A percentile compares a stretch with the other conserved stretches of the same genome.
These are phyloP conservation scores for Phalaenopsis aphrodite DNA, from an alignment of 106 monocot genomes.

Conservation along the genomic window DNA sequence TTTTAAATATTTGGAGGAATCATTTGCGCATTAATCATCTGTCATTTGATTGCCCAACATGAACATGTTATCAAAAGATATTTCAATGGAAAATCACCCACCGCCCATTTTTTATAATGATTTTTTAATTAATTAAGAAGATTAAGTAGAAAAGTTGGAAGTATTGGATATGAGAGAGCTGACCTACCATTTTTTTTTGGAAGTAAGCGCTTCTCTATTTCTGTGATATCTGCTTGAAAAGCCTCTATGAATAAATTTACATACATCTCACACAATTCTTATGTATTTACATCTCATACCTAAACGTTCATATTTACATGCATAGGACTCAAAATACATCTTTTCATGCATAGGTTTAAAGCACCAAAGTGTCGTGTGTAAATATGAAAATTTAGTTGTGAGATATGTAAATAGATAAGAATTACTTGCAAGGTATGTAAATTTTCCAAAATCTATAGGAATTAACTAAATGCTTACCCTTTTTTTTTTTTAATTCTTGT, in stretches of 20 bases:
- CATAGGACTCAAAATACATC: no score
- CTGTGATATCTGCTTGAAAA: neutral
- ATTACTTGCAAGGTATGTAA: no score
- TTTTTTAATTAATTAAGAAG: neutral
- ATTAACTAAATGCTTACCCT: no score
- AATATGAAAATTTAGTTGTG: no score
- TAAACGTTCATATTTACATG: no score
- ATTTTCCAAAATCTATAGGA: no score
- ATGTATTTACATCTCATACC: no score
- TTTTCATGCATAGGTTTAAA: no score
- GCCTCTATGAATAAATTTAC: neutral
- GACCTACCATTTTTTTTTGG: slow-evolving; percentile 1
- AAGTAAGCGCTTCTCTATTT: neutral
- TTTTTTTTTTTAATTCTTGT: no score
- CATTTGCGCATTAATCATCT: neutral
- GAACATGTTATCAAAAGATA: neutral
- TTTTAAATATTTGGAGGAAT: neutral
- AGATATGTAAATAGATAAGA: no score
- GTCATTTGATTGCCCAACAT: neutral
- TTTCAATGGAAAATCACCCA: neutral
- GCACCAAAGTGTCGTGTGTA: no score
- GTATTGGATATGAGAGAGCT: neutral
- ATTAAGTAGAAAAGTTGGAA: neutral
- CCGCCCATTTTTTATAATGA: neutral
- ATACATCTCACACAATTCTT: no score